phyloP scores from a whole-genome alignment of 108 stramenopile genomes.

The Nitzschia sp. region DNA sequence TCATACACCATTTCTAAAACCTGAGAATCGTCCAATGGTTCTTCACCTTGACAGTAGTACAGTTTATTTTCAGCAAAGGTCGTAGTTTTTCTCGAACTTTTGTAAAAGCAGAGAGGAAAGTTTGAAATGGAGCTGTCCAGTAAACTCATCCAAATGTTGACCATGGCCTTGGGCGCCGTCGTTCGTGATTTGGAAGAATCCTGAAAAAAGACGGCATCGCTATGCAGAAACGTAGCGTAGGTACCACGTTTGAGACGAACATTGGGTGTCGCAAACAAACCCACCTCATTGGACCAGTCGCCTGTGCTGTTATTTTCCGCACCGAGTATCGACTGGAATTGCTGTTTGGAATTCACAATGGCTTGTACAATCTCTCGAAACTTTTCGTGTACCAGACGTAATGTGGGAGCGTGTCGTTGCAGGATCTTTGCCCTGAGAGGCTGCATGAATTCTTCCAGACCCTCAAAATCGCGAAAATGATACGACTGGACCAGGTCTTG shows the following conservation, averaged over 20 bases:
- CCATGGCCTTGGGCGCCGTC: neutral
- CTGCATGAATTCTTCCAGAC: neutral
- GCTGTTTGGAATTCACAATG: neutral
- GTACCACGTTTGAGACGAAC: neutral
- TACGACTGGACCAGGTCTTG: neutral
- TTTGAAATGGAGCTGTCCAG: neutral
- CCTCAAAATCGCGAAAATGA: neutral
- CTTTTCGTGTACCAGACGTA: neutral
- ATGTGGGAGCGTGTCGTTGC: neutral
- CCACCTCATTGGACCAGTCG: neutral
- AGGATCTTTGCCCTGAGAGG: neutral
- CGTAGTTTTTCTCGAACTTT: neutral
- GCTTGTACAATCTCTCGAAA: neutral
- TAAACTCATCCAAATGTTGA: neutral
- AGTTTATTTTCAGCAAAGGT: neutral
- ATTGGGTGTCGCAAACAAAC: neutral
- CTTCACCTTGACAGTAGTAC: neutral
- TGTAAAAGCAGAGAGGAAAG: neutral
- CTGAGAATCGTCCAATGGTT: too few relatives aligned
- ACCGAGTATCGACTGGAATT: neutral
- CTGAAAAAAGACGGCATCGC: neutral
- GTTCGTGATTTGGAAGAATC: neutral
- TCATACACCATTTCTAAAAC: neutral
- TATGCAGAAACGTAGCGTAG: neutral
- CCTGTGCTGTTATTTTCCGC: neutral